These are phyloP conservation scores for Exophiala bonariae DNA, from an alignment of 2,329 filamentous ascomycete species.

Conservation along the genomic window DNA sequence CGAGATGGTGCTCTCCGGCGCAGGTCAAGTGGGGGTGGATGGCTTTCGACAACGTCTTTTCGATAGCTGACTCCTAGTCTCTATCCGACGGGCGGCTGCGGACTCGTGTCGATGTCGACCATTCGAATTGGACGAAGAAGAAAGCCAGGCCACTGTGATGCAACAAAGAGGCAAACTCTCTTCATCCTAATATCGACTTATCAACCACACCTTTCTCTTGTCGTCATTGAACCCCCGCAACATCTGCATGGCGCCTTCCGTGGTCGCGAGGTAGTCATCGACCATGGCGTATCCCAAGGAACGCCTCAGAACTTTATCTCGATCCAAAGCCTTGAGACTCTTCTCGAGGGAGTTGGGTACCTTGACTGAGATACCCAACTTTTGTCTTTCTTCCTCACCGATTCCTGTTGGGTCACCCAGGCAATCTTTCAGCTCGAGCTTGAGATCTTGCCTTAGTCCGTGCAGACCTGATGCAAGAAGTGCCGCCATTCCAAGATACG, in stretches of 20 bases:
- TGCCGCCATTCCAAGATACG: slow-evolving; percentile 68
- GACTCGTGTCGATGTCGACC: too few relatives aligned
- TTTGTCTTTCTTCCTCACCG: slow-evolving; percentile 30
- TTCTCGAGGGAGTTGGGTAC: slow-evolving; percentile 38
- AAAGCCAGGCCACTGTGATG: too few relatives aligned
- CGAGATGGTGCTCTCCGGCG: too few relatives aligned
- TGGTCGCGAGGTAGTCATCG: slow-evolving; percentile 33
- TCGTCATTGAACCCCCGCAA: slow-evolving; percentile 34
- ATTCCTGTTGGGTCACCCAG: slow-evolving; percentile 36
- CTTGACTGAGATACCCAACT: slow-evolving; percentile 37
- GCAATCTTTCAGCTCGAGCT: slow-evolving; percentile 36
- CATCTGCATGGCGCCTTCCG: slow-evolving; percentile 35
- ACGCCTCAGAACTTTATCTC: slow-evolving; percentile 30
- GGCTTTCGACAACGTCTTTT: too few relatives aligned
- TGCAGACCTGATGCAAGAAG: slow-evolving; percentile 60
- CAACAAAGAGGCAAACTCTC: too few relatives aligned
- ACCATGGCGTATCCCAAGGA: slow-evolving; percentile 33
- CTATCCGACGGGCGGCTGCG: too few relatives aligned
- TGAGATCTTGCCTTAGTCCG: slow-evolving; percentile 46
- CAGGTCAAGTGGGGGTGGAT: too few relatives aligned
- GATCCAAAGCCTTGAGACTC: slow-evolving; percentile 35
- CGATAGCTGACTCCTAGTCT: too few relatives aligned
- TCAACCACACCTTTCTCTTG: slow-evolving; percentile 37
- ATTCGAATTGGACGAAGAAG: too few relatives aligned
- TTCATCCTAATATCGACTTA: slow-evolving; percentile 42